These are phyloP conservation scores for Cryptococcus floricola DNA, from an alignment of 1,284 basidiomycete species.

Conservation along the genomic window DNA sequence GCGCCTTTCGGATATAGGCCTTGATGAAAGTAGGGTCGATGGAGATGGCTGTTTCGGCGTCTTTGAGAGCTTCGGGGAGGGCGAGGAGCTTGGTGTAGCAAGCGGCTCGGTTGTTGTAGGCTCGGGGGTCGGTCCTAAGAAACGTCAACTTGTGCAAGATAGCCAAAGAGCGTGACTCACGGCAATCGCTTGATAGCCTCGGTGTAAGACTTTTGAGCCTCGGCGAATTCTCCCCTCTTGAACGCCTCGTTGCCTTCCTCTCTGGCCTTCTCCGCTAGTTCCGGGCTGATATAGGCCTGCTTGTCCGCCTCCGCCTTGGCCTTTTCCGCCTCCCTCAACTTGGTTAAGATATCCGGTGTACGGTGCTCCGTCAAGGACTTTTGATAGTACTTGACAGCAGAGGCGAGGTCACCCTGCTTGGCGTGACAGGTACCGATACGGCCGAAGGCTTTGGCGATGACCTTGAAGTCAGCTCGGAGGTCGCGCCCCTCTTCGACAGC, in stretches of 20 bases:
- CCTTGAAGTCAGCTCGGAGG: constrained; percentile 57
- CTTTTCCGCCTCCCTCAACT: constrained; percentile 80
- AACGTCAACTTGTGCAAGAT: neutral
- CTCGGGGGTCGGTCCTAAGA: constrained; percentile 65
- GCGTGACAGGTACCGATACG: constrained; percentile 83
- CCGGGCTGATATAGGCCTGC: constrained; percentile 84
- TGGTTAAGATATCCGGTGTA: constrained; percentile 86
- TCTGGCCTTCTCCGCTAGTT: constrained; percentile 74
- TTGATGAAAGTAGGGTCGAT: constrained; percentile 89
- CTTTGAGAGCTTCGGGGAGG: constrained; percentile 92
- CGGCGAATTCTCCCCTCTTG: constrained; percentile 86
- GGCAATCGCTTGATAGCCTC: constrained; percentile 97
- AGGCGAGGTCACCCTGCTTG: constrained; percentile 71
- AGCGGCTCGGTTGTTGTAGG: constrained; percentile 95
- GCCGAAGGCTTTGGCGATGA: constrained; percentile 70
- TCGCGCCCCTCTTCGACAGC: constrained; percentile 88
- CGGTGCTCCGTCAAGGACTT: constrained; percentile 96
- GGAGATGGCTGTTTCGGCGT: constrained; percentile 88
- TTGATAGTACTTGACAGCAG: constrained; percentile 83
- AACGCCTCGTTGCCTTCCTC: constrained; percentile 90
- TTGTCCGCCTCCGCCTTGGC: constrained; percentile 71
- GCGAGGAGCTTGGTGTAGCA: constrained; percentile 95
- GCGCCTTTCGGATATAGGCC: constrained; percentile 91
- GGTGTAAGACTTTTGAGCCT: constrained; percentile 87
- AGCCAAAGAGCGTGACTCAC: constrained; percentile 15